Percentiles rank a stretch among this genome's conserved stretches.
Evolutionary conservation across 805 yeast species (phyloP).

Genomic region (Saccharomyces paradoxus): DNA sequence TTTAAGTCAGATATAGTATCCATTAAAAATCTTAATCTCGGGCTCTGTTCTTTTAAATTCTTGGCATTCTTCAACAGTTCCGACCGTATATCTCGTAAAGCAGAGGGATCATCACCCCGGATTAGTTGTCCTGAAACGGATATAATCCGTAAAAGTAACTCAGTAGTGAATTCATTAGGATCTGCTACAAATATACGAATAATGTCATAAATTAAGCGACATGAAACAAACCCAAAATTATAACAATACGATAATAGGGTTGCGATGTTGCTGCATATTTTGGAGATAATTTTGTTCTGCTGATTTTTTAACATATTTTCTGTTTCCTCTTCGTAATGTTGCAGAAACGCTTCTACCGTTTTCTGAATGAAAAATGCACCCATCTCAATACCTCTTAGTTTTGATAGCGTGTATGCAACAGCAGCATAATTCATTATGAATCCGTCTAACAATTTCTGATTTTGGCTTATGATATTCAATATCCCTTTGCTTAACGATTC

Average conservation of each 20-base stretch:
- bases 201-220: conserved; percentile 70
- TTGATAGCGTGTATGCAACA: conserved; percentile 63
- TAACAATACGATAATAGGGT: conserved; percentile 71
- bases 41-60: conserved; percentile 41
- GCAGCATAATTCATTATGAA: conserved; percentile 76
- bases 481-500: conserved; percentile 57
- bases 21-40: conserved; percentile 73
- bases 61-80: conserved; percentile 21
- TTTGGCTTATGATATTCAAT: conserved; percentile 54
- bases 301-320: background rate
- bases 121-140: conserved; percentile 75
- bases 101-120: conserved; percentile 81
- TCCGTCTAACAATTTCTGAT: conserved; percentile 64
- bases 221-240: conserved; percentile 65
- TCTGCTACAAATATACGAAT: conserved; percentile 45
- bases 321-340: conserved; percentile 25
- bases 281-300: conserved; percentile 16
- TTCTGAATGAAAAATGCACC: conserved; percentile 82
- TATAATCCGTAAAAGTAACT: conserved; percentile 61
- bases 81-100: conserved; percentile 69
- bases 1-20: conserved; percentile 82
- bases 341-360: conserved; percentile 62
- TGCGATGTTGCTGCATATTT: conserved; percentile 57
- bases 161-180: conserved; percentile 67
- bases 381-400: conserved; percentile 75